These are phyloP conservation scores for Solanum gandarillasii DNA, from an alignment of 257 asterid species.

Conservation along the genomic window DNA sequence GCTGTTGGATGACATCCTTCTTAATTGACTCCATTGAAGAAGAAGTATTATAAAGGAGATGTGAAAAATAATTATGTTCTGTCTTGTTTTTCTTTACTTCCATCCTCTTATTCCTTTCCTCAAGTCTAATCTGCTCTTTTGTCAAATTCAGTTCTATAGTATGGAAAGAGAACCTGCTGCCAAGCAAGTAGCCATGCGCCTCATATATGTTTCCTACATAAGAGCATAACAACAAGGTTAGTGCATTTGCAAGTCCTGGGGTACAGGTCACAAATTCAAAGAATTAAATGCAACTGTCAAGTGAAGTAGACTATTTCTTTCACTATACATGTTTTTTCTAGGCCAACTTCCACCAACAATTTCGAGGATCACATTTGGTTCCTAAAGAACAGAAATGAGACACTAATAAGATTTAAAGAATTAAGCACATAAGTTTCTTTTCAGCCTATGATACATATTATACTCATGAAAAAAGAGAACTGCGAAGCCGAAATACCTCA, in stretches of 20 bases:
- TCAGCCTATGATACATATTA: not conserved
- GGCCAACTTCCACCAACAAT: not conserved
- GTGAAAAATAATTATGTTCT: not conserved
- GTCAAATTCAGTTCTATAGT: conserved; percentile 2
- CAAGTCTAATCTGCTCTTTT: not conserved
- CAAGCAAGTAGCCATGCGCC: conserved; percentile 86
- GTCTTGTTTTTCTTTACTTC: not conserved
- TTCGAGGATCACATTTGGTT: not conserved
- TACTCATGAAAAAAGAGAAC: not conserved
- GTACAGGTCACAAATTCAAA: not conserved
- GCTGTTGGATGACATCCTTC: not conserved
- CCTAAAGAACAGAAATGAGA: not conserved
- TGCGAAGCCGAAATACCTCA: not conserved
- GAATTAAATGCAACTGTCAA: not conserved
- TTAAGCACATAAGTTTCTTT: not conserved
- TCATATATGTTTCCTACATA: conserved; percentile 63
- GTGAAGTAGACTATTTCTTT: not conserved
- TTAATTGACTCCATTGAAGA: not conserved
- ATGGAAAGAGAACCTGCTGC: conserved; percentile 58
- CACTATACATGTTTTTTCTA: not conserved
- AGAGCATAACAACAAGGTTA: conserved; percentile 2
- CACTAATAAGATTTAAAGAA: not conserved
- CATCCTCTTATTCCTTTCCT: not conserved
- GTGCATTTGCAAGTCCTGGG: not conserved
- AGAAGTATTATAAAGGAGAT: not conserved